These are phyloP conservation scores for Rhodotorula sp. DNA, from an alignment of 1,284 basidiomycete species.

Conservation along the genomic window DNA sequence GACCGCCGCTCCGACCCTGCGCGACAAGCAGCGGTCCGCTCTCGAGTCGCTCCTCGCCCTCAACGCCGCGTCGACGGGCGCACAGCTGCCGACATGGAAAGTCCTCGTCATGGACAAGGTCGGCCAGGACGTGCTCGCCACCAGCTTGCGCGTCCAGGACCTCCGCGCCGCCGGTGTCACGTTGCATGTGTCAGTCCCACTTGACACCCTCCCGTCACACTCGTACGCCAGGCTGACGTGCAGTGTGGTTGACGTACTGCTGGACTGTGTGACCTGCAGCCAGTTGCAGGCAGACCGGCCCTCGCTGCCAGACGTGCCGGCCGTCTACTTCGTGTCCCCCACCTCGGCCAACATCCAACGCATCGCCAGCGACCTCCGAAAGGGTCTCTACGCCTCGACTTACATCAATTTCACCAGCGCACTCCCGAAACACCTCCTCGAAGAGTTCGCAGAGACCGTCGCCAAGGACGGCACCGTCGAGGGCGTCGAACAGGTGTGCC, in stretches of 20 bases:
- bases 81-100: constrained; percentile 85
- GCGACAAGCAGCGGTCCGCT: constrained; percentile 74
- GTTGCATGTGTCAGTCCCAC: constrained; percentile 76
- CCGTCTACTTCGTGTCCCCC: constrained; percentile 94
- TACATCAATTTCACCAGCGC: constrained; percentile 95
- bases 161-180: constrained; percentile 94
- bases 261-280: constrained; percentile 53
- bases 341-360: constrained; percentile 80
- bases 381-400: constrained; percentile 84
- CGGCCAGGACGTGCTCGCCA: constrained; percentile 94
- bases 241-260: not conserved
- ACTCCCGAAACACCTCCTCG: constrained; percentile 78
- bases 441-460: constrained; percentile 87
- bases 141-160: constrained; percentile 91
- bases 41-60: constrained; percentile 65
- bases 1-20: constrained; percentile 56
- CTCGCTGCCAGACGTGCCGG: constrained; percentile 89
- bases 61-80: constrained; percentile 51
- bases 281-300: constrained; percentile 89
- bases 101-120: constrained; percentile 90
- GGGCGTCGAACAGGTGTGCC: constrained; percentile 68
- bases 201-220: not conserved
- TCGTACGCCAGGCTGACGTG: not conserved
- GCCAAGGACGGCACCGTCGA: constrained; percentile 82
- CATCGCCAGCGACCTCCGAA: constrained; percentile 71